phyloP scores from a whole-genome alignment of 768 basidiomycete genomes.

The Termitomyces sp. region DNA sequence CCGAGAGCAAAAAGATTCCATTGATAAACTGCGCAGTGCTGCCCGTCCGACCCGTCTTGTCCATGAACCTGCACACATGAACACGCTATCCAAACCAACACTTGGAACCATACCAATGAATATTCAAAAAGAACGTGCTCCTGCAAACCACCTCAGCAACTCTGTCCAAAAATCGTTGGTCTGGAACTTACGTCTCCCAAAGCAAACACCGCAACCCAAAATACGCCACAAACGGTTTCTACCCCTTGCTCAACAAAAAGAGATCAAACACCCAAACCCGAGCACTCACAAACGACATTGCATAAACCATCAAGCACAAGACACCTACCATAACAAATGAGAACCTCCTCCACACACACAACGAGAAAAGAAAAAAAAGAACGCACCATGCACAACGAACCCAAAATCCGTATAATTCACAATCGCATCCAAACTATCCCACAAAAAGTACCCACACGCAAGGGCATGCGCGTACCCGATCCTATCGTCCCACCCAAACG shows the following conservation, averaged over 20 bases:
- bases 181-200: slow-evolving; percentile 65
- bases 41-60: slow-evolving; percentile 72
- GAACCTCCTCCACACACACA: neutral
- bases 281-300: slow-evolving; percentile 60
- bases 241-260: neutral
- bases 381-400: slow-evolving; percentile 70
- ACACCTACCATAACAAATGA: slow-evolving; percentile 36
- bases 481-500: slow-evolving; percentile 68
- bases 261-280: no score
- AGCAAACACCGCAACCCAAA: slow-evolving; percentile 73
- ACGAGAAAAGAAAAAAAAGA: neutral
- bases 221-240: slow-evolving; percentile 77
- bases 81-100: neutral
- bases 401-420: slow-evolving; percentile 66
- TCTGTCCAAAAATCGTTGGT: neutral
- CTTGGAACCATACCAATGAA: slow-evolving; percentile 61
- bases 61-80: slow-evolving; percentile 52
- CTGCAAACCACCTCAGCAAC: slow-evolving; percentile 21
- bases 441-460: slow-evolving; percentile 79
- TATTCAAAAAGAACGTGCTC: slow-evolving; percentile 84
- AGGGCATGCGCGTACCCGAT: slow-evolving; percentile 61
- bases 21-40: slow-evolving; percentile 65
- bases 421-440: slow-evolving; percentile 74
- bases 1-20: slow-evolving; percentile 56
- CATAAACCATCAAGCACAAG: slow-evolving; percentile 61